Percentiles rank a stretch among this genome's conserved stretches.
These are phyloP conservation scores for Camillea tinctor DNA, from an alignment of 2,329 filamentous ascomycete genomes.

Conservation along the genomic window DNA sequence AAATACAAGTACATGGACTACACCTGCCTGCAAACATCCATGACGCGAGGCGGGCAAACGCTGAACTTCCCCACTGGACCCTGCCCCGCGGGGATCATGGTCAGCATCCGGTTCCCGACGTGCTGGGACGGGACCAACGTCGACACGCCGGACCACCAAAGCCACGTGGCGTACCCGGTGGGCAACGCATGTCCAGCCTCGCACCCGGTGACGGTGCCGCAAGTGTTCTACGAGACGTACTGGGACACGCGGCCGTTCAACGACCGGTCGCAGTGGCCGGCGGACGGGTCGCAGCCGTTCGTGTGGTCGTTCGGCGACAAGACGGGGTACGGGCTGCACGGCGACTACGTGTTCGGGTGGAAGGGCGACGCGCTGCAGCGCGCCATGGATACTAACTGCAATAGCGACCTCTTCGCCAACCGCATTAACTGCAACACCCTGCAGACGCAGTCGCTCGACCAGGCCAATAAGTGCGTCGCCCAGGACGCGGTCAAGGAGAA, in stretches of 20 bases:
- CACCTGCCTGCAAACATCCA: slow-evolving; percentile 27
- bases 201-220: slow-evolving; percentile 34
- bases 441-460: slow-evolving; percentile 26
- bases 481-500: slow-evolving; percentile 29
- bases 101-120: slow-evolving; percentile 24
- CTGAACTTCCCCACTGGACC: slow-evolving; percentile 25
- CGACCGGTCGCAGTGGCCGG: slow-evolving; percentile 34
- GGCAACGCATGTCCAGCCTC: slow-evolving; percentile 30
- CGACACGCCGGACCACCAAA: slow-evolving; percentile 31
- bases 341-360: slow-evolving; percentile 43
- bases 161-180: slow-evolving; percentile 31
- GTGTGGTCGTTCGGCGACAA: slow-evolving; percentile 32
- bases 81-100: slow-evolving; percentile 27
- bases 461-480: slow-evolving; percentile 35
- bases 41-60: slow-evolving; percentile 29
- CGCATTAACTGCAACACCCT: slow-evolving; percentile 30
- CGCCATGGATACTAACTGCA: slow-evolving; percentile 36
- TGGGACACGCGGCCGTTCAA: slow-evolving; percentile 39
- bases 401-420: slow-evolving; percentile 30
- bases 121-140: slow-evolving; percentile 33
- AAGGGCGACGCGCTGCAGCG: slow-evolving; percentile 40
- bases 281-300: slow-evolving; percentile 34
- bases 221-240: slow-evolving; percentile 41
- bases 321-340: slow-evolving; percentile 39
- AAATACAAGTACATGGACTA: slow-evolving; percentile 32